Evolutionary conservation across 1,139 yeast species (phyloP).

Genomic region (Kurtzmaniella quercitrusa): DNA sequence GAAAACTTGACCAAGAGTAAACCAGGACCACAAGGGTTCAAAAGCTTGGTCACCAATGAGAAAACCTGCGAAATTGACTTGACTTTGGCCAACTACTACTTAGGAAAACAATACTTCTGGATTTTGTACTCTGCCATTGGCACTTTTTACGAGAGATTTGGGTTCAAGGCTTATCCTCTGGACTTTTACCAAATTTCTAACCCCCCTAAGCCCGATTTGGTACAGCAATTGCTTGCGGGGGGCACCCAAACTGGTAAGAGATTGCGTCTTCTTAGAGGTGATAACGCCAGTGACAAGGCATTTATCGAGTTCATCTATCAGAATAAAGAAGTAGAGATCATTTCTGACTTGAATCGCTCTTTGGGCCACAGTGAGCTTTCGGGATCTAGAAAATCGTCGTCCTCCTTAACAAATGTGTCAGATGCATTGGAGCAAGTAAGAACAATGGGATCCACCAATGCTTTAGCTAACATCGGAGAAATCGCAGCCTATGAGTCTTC

Average conservation of each 20-base stretch:
- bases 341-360: constrained; percentile 36
- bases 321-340: constrained; percentile 32
- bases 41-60: constrained; percentile 23
- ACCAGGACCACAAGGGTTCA: constrained; percentile 24
- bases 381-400: constrained; percentile 30
- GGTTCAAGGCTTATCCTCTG: constrained; percentile 35
- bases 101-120: constrained; percentile 38
- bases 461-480: constrained; percentile 7
- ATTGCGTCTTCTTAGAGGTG: constrained; percentile 23
- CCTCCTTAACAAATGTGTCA: constrained; percentile 31
- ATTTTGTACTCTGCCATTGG: constrained; percentile 34
- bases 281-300: constrained; percentile 25
- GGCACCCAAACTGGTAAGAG: constrained; percentile 23
- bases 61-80: constrained; percentile 26
- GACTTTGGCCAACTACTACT: constrained; percentile 30
- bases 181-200: constrained; percentile 33
- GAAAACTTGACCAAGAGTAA: constrained; percentile 21
- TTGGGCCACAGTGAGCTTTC: constrained; percentile 32
- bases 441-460: constrained; percentile 18
- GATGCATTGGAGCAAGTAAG: constrained; percentile 22
- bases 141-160: constrained; percentile 31
- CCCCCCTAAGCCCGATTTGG: constrained; percentile 15
- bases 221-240: constrained; percentile 19
- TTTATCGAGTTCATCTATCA: constrained; percentile 30
- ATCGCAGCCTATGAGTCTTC: neutral